Percentiles rank a stretch among this genome's conserved stretches.
Conservation (phyloP, 75 land plant species). For the Pseudotsuga menziesii region DNA sequence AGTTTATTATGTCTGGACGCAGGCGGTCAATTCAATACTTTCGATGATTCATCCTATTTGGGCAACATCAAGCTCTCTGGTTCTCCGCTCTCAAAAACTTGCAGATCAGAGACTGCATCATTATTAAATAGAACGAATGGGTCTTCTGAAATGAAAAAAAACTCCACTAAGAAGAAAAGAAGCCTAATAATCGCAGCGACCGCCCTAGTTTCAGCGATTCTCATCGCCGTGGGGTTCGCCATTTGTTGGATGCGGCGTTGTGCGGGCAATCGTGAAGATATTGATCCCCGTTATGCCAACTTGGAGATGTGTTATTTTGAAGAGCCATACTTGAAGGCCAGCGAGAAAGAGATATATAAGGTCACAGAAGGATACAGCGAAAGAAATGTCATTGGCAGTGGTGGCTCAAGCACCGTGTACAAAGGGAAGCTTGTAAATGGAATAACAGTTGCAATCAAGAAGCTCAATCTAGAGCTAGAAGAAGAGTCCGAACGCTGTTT, state of each 20-base stretch:
- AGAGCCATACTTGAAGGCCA: background rate
- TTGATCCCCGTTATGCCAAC: background rate
- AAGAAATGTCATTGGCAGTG: constrained; percentile 25
- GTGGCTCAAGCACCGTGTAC: constrained; percentile 28
- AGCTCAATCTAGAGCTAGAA: background rate
- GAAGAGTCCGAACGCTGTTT: background rate
- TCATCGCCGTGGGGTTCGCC: too few species aligned
- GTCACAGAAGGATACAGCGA: constrained; percentile 1
- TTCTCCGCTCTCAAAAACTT: background rate
- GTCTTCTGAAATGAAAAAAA: background rate
- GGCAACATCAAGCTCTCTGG: background rate
- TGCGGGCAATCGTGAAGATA: background rate
- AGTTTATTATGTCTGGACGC: background rate
- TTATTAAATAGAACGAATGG: background rate
- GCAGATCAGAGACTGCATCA: too few species aligned
- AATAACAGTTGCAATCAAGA: constrained; percentile 24
- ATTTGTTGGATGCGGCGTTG: background rate
- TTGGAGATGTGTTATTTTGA: background rate
- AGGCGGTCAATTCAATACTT: background rate
- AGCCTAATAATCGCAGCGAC: too few species aligned
- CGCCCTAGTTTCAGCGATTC: too few species aligned
- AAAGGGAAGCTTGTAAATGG: constrained; percentile 18
- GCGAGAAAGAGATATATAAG: background rate
- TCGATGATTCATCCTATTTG: background rate
- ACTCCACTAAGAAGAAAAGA: background rate